Conservation (phyloP, 176 grass and related monocot genomes). For the Zea mays region Zm-B73-REFERENCE-NAM-5.0 NC_050104.1:160315001-160315500, state of each 20-base stretch:
- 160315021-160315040: not conserved
- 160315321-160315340: constrained; percentile 14
- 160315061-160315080: not conserved
- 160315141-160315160: not conserved
- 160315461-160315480: not conserved
- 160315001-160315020: not conserved
- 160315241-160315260: constrained; percentile 76
- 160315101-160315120: constrained; percentile 27
- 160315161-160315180: not conserved
- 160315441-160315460: constrained; percentile 90
- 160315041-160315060: not conserved
- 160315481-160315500: constrained; percentile 13
- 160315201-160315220: not conserved
- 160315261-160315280: constrained; percentile 82
- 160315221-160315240: not conserved
- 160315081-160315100: constrained; percentile 18
- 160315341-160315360: constrained; percentile 14
- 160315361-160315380: constrained; percentile 26
- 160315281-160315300: constrained; percentile 88
- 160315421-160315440: constrained; percentile 90
- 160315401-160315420: constrained; percentile 98
- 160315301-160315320: constrained; percentile 50
- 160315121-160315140: not conserved
- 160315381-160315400: constrained; percentile 54
- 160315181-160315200: not conserved